Base-by-base conservation (phyloP, 108 stramenopile genomes). In the Skeletonema marinoi region DNA sequence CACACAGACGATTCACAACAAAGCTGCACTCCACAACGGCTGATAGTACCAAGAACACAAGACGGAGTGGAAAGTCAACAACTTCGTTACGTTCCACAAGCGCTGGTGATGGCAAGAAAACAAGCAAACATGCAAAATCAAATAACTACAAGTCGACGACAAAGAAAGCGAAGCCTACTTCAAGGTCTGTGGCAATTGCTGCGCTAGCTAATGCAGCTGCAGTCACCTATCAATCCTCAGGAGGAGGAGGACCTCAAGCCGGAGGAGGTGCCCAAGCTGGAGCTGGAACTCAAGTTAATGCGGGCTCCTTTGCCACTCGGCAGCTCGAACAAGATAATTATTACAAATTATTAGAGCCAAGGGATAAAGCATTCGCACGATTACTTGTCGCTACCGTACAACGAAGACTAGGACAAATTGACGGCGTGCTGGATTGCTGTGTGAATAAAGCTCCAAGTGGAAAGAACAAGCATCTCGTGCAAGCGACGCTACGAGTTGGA, bases 381-480 rank as follows among this genome's bases (percentile, higher is more conserved):
- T 44, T 88, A 46, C 66, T 95, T 12, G 73, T 91, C 32, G 74
- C 92, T 11, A 95, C 92, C 1, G 87, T 85, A 7, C 88, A 90
- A 81, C 77, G 93, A 16, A 79, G 92, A 39, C 42, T 81, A 32
- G 91, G 93, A 36, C 93, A 95, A 69, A 91, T 95, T 60, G 90
- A 92, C 42, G 72, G 68, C 25, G 68, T 94, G 35, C 38, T 94
- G 12, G 21, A 68, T 36, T 74, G 36, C 32, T 66, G 60, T 56
- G 56, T 81, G 38, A 60, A 75, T 13, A 72, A 80, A 67, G 39
- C 63, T 65, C 68, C 78, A 46, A 78, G 74, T 61, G 85, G 85
- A 36, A 86, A 80, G 50, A 74, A 86, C 69, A 16, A 65, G 3
- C 50, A 68, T n/a, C 32, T 75, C 25, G 29, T 87, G 2, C 82